phyloP scores from a whole-genome alignment of 768 basidiomycete genomes.

The Psilocybe cyanescens region DNA sequence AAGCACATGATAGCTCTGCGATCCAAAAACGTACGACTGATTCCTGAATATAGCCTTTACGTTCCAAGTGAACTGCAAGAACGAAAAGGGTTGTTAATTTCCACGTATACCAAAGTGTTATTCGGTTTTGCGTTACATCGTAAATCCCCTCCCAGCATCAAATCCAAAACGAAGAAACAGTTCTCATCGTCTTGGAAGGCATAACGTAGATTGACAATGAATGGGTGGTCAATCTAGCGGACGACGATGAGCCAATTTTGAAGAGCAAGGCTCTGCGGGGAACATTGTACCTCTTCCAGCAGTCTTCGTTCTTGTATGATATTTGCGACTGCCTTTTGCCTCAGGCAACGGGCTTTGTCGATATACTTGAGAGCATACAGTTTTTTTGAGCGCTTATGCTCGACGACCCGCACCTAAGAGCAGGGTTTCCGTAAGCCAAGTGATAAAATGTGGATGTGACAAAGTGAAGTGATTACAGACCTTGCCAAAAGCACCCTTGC shows the following conservation, averaged over 20 bases:
- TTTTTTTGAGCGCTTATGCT: conserved; percentile 92
- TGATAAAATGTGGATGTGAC: too few relatives aligned
- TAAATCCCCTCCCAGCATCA: conserved; percentile 95
- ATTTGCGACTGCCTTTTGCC: conserved; percentile 90
- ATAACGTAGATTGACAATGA: conserved; percentile 88
- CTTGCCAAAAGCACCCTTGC: conserved; percentile 99
- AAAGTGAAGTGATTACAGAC: conserved; percentile 43
- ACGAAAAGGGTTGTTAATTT: background rate
- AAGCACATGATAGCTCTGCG: conserved; percentile 82
- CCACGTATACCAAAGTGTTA: conserved; percentile 4
- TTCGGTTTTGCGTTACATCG: conserved; percentile 62
- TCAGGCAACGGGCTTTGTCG: conserved; percentile 91
- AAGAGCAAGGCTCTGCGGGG: conserved; percentile 14
- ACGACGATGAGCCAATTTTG: conserved; percentile 5
- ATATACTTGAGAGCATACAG: conserved; percentile 98
- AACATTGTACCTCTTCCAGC: conserved; percentile 80
- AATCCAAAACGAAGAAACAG: conserved; percentile 96
- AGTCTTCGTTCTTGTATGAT: conserved; percentile 93
- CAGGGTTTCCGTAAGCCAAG: background rate
- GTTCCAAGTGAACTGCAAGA: conserved; percentile 79
- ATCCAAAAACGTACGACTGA: conserved; percentile 84
- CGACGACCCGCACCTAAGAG: conserved; percentile 89
- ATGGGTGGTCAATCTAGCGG: conserved; percentile 82
- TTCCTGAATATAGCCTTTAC: conserved; percentile 68
- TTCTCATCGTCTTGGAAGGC: conserved; percentile 98